Base-by-base conservation (phyloP, 2,329 filamentous ascomycete genomes). In the Teratosphaeria viscida region DNA sequence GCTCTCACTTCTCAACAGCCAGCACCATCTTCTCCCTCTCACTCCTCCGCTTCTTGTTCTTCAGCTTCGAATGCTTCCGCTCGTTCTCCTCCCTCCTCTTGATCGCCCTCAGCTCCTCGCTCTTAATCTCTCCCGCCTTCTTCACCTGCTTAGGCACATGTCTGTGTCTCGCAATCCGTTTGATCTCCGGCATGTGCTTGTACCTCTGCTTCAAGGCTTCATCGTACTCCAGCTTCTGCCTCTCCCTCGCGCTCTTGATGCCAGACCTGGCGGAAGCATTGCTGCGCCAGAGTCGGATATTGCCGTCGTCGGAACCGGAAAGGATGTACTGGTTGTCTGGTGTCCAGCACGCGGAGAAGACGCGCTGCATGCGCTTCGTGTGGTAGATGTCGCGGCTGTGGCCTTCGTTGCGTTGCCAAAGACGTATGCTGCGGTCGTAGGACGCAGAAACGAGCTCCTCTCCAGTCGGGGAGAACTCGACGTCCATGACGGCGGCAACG, bases 361-460 rank as follows among this genome's bases (percentile, higher is more conserved):
- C 91, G 66, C 92, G 84, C 78, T 97, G 92, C 92, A 96, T 96
- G 64, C 94, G 86, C 77, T 96, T 95, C 19, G 94, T 97, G 78
- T 97, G 92, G 76, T 97, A 99, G 55, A 96, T 85, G 71, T 99
- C 94, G 67, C 92, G 83, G 14, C 89, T 92, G 75, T 94, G 90
- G 27, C 92, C 92, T 62, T 86, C 79, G 64, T 86, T 83, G 59
- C 89, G 83, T 71, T 85, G 85, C 89, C 91, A 97, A 56, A 97
- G 78, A 56, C 94, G 85, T 57, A 99, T 81, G 4, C 90, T 96
- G 62, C 91, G 85, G 71, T 95, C 90, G 76, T 94, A 95, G 0
- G 88, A 91, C 5, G 90, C 94, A 14, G 87, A 90, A 23, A 97
- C 90, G 54, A 99, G 83, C 73, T 96, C 92, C 73, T 96, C 88